These are phyloP conservation scores for Globisporangium cystogenes DNA, from an alignment of 352 stramenopile genomes.

Conservation along the genomic window DNA sequence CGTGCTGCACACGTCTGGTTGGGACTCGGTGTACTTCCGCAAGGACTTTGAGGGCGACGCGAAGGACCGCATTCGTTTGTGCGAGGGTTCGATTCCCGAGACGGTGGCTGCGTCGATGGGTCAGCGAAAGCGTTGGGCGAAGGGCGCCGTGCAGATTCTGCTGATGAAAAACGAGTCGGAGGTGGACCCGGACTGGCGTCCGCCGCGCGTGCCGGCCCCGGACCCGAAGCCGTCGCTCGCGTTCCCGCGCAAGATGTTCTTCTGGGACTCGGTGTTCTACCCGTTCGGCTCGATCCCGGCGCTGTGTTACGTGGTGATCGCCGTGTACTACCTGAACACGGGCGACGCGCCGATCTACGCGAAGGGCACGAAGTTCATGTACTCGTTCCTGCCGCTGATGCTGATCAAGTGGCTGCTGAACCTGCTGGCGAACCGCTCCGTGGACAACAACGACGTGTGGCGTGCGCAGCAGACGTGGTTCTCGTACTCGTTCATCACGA, in stretches of 20 bases:
- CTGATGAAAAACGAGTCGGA: slow-evolving; percentile 88
- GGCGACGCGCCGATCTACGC: slow-evolving; percentile 84
- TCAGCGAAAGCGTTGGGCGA: slow-evolving; percentile 86
- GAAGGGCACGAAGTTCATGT: slow-evolving; percentile 71
- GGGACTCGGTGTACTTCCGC: slow-evolving; percentile 87
- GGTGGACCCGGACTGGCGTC: slow-evolving; percentile 85
- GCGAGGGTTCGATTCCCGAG: slow-evolving; percentile 78
- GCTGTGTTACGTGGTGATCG: slow-evolving; percentile 80
- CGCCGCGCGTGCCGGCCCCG: slow-evolving; percentile 71
- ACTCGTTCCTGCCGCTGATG: slow-evolving; percentile 86
- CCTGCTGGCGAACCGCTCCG: slow-evolving; percentile 76
- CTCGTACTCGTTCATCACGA: slow-evolving; percentile 87
- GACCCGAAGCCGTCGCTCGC: slow-evolving; percentile 75
- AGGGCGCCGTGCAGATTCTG: slow-evolving; percentile 86
- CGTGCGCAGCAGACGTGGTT: slow-evolving; percentile 89
- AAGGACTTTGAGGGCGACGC: slow-evolving; percentile 87
- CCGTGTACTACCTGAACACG: slow-evolving; percentile 85
- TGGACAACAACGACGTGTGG: slow-evolving; percentile 89
- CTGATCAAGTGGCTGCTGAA: slow-evolving; percentile 77
- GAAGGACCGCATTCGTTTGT: slow-evolving; percentile 83
- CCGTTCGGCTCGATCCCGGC: slow-evolving; percentile 84
- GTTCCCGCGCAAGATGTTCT: slow-evolving; percentile 89
- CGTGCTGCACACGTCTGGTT: slow-evolving; percentile 75
- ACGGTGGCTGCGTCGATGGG: slow-evolving; percentile 82
- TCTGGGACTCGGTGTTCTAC: slow-evolving; percentile 87